Conservation (phyloP, 1,284 basidiomycete species). For the Ganoderma resinaceum region DNA sequence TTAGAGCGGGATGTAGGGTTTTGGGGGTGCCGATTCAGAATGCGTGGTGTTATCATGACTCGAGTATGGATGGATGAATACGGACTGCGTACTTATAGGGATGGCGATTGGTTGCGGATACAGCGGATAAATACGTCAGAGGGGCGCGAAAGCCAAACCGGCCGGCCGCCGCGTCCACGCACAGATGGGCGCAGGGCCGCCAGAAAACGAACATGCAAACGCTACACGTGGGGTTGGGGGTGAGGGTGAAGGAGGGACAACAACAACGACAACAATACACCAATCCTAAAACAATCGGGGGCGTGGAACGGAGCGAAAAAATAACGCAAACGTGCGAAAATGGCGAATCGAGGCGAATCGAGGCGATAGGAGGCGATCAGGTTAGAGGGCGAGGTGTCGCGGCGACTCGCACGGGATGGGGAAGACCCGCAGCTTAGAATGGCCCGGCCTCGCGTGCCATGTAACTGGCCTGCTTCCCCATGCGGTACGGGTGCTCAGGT, state of each 20-base stretch:
- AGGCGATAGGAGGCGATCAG: not conserved
- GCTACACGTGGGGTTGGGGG: not conserved
- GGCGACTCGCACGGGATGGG: not conserved
- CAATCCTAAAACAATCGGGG: not conserved
- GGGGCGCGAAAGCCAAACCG: slow-evolving; percentile 2
- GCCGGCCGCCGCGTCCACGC: not conserved
- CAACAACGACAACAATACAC: slow-evolving; percentile 7
- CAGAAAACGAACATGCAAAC: not conserved
- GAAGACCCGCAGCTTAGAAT: slow-evolving; percentile 14
- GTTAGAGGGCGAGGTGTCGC: slow-evolving; percentile 7
- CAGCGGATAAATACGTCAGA: slow-evolving; percentile 33
- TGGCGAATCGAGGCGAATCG: not conserved
- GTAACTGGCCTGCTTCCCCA: slow-evolving; percentile 28
- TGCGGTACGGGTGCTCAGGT: slow-evolving; percentile 27
- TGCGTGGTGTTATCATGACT: not conserved
- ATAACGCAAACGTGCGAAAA: not conserved
- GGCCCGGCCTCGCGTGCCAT: slow-evolving; percentile 21
- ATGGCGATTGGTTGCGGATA: slow-evolving; percentile 16
- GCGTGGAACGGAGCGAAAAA: not conserved
- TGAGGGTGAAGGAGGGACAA: not conserved
- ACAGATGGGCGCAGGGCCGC: not conserved
- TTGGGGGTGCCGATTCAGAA: slow-evolving; percentile 12
- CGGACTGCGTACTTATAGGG: not conserved
- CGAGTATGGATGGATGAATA: slow-evolving; percentile 1
- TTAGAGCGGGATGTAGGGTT: slow-evolving; percentile 25